Evolutionary conservation across 192 early-diverging fungal species (phyloP).

Genomic region (Spizellomyces sp.): DNA sequence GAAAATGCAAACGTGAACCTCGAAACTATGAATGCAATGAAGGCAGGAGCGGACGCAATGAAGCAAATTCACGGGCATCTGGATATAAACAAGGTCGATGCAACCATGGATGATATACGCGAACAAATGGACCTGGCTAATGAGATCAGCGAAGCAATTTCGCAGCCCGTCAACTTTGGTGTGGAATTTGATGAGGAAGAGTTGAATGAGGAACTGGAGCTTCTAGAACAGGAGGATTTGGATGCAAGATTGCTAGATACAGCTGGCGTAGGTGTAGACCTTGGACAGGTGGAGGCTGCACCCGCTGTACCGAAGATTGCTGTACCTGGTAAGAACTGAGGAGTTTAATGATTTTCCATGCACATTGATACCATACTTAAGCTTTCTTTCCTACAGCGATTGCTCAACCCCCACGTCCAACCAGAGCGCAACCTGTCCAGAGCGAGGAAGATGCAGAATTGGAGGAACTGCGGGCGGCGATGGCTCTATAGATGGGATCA

Average conservation of each 20-base stretch:
- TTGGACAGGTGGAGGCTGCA: conserved; percentile 24
- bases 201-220: conserved; percentile 84
- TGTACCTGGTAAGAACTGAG: conserved; percentile 60
- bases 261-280: conserved; percentile 18
- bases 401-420: conserved; percentile 50
- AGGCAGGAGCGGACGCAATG: conserved; percentile 89
- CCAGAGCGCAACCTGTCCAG: conserved; percentile 27
- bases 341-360: not conserved
- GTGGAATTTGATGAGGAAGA: conserved; percentile 95
- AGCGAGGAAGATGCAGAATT: conserved; percentile 87
- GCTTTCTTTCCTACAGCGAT: conserved; percentile 36
- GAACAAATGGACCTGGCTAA: conserved; percentile 98
- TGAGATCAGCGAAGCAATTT: conserved; percentile 92
- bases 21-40: conserved; percentile 95
- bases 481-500: conserved; percentile 60
- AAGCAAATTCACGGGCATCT: conserved; percentile 82
- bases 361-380: not conserved
- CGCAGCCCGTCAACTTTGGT: conserved; percentile 84
- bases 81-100: conserved; percentile 94
- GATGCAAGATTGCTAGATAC: conserved; percentile 82
- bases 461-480: conserved; percentile 70
- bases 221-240: conserved; percentile 90
- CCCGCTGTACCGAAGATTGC: conserved; percentile 65
- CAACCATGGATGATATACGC: conserved; percentile 94
- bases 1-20: conserved; percentile 95